Evolutionary conservation across 192 early-diverging fungal species (phyloP).

Genomic region (Irineochytrium annulatum): DNA sequence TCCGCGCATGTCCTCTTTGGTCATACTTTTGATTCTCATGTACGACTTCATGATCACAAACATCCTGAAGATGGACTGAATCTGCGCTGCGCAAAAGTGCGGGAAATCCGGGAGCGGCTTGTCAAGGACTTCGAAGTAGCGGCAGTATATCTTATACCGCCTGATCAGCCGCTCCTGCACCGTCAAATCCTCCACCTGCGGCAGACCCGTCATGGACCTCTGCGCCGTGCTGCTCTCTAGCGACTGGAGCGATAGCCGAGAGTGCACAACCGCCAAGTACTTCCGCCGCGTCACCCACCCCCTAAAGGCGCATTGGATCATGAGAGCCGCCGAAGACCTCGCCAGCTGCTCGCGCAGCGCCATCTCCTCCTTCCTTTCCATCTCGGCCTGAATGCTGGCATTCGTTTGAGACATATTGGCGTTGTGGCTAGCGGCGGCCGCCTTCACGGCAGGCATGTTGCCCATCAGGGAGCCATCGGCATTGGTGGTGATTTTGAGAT

Average conservation of each 20-base stretch:
- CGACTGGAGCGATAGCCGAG: conserved; percentile 28
- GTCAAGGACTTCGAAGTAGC: conserved; percentile 24
- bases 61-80: conserved; percentile 47
- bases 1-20: conserved; percentile 16
- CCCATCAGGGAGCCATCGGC: no score
- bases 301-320: conserved; percentile 38
- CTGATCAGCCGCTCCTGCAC: conserved; percentile 43
- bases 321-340: conserved; percentile 38
- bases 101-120: conserved; percentile 46
- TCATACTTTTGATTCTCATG: conserved; percentile 23
- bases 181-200: conserved; percentile 26
- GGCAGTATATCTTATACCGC: conserved; percentile 42
- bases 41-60: conserved; percentile 32
- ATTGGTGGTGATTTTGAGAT: no score
- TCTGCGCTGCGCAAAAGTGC: conserved; percentile 47
- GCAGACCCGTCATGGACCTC: conserved; percentile 19
- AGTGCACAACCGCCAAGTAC: conserved; percentile 36
- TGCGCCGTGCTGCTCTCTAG: conserved; percentile 13
- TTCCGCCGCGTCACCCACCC: conserved; percentile 39
- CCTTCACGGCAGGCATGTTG: no score
- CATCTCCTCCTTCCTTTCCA: conserved; percentile 19
- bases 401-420: no score
- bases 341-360: conserved; percentile 41
- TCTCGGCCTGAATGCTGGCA: no score
- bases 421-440: no score